phyloP scores from a whole-genome alignment of 805 yeast genomes.

The Danielia reshetovae region DNA sequence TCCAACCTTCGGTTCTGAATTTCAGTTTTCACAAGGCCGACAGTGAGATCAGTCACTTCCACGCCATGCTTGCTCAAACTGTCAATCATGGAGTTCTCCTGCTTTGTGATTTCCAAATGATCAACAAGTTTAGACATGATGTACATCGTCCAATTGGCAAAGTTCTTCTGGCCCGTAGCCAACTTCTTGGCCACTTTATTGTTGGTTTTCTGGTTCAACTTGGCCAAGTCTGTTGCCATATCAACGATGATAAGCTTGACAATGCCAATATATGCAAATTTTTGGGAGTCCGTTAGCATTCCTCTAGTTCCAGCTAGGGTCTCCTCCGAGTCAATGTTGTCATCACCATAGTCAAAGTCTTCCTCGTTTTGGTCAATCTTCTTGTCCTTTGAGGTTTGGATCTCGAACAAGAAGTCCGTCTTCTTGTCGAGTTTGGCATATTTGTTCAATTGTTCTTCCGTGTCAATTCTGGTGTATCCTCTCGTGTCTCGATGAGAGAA shows the following conservation, averaged over 20 bases:
- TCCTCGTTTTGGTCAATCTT: constrained; percentile 21
- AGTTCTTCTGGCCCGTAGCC: constrained; percentile 66
- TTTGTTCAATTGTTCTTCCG: constrained; percentile 78
- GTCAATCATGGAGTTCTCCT: constrained; percentile 85
- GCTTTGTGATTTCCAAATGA: constrained; percentile 74
- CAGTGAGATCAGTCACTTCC: constrained; percentile 64
- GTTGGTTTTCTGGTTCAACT: constrained; percentile 47
- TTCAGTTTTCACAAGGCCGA: constrained; percentile 48
- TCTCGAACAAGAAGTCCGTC: constrained; percentile 49
- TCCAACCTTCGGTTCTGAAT: constrained; percentile 10
- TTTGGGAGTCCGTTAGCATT: constrained; percentile 77
- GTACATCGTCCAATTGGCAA: constrained; percentile 79
- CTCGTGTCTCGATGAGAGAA: constrained; percentile 37
- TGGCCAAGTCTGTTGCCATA: constrained; percentile 77
- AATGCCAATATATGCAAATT: constrained; percentile 88
- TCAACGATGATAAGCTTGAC: constrained; percentile 71
- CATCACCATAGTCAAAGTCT: constrained; percentile 37
- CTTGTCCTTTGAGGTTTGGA: constrained; percentile 12
- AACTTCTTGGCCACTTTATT: constrained; percentile 55
- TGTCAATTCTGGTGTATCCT: constrained; percentile 87
- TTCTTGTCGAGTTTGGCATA: constrained; percentile 49
- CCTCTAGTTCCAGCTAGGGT: constrained; percentile 78
- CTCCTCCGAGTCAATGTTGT: constrained; percentile 45
- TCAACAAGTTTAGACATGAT: constrained; percentile 68
- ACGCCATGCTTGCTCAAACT: constrained; percentile 81